Conservation (phyloP, 805 yeast species). For the Wickerhamiella kurtzmanii region DNA sequence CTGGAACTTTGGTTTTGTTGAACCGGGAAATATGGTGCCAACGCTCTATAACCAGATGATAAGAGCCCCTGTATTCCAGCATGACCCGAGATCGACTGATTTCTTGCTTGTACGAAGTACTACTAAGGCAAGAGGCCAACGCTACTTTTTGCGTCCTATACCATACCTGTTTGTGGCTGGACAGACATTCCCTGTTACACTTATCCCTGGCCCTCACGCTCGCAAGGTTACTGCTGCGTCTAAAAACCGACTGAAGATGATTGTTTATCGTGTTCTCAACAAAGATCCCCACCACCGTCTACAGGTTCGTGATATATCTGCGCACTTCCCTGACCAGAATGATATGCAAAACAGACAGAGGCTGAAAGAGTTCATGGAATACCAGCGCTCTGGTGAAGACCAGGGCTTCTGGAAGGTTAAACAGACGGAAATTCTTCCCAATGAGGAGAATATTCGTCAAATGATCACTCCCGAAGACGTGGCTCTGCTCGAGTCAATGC, state of each 20-base stretch:
- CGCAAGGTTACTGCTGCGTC: conserved; percentile 88
- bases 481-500: conserved; percentile 78
- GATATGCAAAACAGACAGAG: conserved; percentile 96
- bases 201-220: conserved; percentile 95
- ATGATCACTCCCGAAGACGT: conserved; percentile 90
- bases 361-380: conserved; percentile 94
- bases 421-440: conserved; percentile 49
- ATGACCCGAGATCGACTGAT: conserved; percentile 65
- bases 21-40: conserved; percentile 86
- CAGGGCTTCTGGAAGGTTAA: conserved; percentile 92
- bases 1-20: conserved; percentile 97
- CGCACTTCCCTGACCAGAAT: conserved; percentile 91
- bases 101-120: conserved; percentile 58
- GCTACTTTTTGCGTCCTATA: conserved; percentile 54
- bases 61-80: conserved; percentile 86
- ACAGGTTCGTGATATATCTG: conserved; percentile 73
- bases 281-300: conserved; percentile 59
- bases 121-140: conserved; percentile 51
- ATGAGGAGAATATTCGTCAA: conserved; percentile 60
- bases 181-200: conserved; percentile 83
- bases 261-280: conserved; percentile 77
- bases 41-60: conserved; percentile 83
- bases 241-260: conserved; percentile 83
- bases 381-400: conserved; percentile 84
- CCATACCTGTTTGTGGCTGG: conserved; percentile 77